Evolutionary conservation across 768 basidiomycete species (phyloP), one percentile per base, ranked within the genome.

Genomic region (Naganishia kalamii): DNA sequence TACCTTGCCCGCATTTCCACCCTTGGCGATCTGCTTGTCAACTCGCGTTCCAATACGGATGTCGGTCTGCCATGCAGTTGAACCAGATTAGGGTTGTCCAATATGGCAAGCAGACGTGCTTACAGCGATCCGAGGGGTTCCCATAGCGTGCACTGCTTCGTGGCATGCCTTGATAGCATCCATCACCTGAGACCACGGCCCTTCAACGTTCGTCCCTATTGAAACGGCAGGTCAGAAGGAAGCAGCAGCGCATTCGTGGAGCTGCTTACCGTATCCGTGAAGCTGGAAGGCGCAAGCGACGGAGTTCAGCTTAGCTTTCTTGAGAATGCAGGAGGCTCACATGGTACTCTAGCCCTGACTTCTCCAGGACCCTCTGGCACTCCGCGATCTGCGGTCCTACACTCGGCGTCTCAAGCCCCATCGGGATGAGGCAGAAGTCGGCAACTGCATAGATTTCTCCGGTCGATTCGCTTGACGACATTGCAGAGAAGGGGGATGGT

Each of bases 91-190:
- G 25, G 29, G 46, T 35, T 1, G 27, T 4, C 27, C 30, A 7
- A 35, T 33, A 43, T 19, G 21, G 10, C 57, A 13, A 1, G 21
- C 35, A 29, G 8, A n/a, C 47, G 11, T 33, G 29, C 72, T 69
- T 54, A 75, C 75, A 11, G 75, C 75, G 23, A 78, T 75, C 25
- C 77, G 43, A 11, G 70, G 65, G 12, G 70, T 70, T 7, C 75
- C 75, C 66, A 74, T 65, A 4, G 69, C 70, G 65, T 79, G 78
- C 2, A 79, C 76, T 15, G 79, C 75, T 13, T 60, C 68, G 51
- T 98, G 94, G 74, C 92, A 96, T 66, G 88, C 89, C 69, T 91
- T 89, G 68, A 98, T 96, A 1, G 87, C 90, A 70, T 87, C 82
- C 65, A 84, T 86, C 43, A 98, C 94, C 57, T 85, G 80, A 25